phyloP scores from a whole-genome alignment of 2,329 filamentous ascomycete genomes.

The Phaeomoniella chlamydospora region DNA sequence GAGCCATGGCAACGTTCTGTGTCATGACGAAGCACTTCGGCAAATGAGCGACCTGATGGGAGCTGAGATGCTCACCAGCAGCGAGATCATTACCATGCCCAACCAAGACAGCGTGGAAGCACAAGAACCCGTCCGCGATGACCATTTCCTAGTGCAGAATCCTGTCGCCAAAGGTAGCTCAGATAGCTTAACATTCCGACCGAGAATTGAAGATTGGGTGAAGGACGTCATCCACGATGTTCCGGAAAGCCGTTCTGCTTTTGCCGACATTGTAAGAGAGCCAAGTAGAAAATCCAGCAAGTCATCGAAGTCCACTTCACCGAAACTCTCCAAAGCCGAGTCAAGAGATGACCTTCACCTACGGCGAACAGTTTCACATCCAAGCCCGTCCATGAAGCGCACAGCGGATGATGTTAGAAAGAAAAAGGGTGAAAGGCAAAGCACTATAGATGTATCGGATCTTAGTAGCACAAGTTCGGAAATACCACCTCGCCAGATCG shows the following conservation, averaged over 20 bases:
- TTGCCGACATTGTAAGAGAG: neutral
- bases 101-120: conserved; percentile 14
- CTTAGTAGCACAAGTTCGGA: neutral
- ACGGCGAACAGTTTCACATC: neutral
- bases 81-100: conserved; percentile 40
- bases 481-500: neutral
- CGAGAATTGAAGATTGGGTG: conserved; percentile 1
- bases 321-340: neutral
- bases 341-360: neutral
- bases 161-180: neutral
- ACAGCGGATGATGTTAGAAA: neutral
- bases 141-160: neutral
- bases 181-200: neutral
- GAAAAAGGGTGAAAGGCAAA: neutral
- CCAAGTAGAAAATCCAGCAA: neutral
- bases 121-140: neutral
- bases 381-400: neutral
- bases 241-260: neutral
- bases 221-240: conserved; percentile 2
- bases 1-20: conserved; percentile 56
- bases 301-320: neutral
- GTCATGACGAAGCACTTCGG: conserved; percentile 57
- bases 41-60: conserved; percentile 62
- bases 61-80: conserved; percentile 47
- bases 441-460: neutral